phyloP scores from a whole-genome alignment of 352 stramenopile genomes.

The Globisporangium orthogonon region DNA sequence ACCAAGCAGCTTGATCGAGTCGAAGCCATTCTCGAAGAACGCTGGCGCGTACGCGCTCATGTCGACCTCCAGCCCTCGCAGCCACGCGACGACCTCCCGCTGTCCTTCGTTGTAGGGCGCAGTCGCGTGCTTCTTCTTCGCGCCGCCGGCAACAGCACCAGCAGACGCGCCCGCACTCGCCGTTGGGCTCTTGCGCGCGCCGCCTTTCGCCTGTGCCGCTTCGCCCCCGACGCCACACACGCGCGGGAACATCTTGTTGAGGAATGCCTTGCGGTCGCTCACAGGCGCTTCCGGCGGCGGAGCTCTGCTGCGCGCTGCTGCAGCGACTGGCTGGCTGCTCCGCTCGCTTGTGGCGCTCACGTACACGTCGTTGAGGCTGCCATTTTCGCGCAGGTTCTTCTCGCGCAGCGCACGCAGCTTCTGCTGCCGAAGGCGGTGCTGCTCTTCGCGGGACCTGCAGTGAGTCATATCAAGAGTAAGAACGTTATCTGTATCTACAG shows the following conservation, averaged over 20 bases:
- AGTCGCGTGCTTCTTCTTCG: slow-evolving; percentile 36
- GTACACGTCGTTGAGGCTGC: slow-evolving; percentile 17
- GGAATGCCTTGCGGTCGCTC: slow-evolving; percentile 51
- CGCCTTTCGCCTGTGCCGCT: slow-evolving; percentile 15
- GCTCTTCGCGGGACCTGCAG: slow-evolving; percentile 45
- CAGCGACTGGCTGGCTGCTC: neutral
- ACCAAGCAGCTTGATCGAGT: slow-evolving; percentile 81
- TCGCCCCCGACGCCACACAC: slow-evolving; percentile 42
- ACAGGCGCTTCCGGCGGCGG: slow-evolving; percentile 10
- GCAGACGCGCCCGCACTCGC: neutral
- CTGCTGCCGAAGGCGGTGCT: slow-evolving; percentile 42
- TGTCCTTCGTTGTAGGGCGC: slow-evolving; percentile 51
- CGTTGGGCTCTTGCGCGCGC: slow-evolving; percentile 23
- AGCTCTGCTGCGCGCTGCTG: neutral
- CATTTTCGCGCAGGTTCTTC: slow-evolving; percentile 16
- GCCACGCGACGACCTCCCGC: slow-evolving; percentile 76
- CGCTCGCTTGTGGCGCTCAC: neutral
- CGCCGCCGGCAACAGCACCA: slow-evolving; percentile 6
- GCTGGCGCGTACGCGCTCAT: slow-evolving; percentile 81
- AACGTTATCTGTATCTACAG: no score
- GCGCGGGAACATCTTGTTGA: slow-evolving; percentile 79
- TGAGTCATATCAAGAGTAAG: neutral
- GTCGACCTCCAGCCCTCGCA: slow-evolving; percentile 61
- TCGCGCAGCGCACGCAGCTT: slow-evolving; percentile 19
- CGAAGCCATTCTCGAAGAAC: slow-evolving; percentile 87